Evolutionary conservation across 495 filamentous ascomycete species (phyloP).

Genomic region (Penicillium atrosanguineum): DNA sequence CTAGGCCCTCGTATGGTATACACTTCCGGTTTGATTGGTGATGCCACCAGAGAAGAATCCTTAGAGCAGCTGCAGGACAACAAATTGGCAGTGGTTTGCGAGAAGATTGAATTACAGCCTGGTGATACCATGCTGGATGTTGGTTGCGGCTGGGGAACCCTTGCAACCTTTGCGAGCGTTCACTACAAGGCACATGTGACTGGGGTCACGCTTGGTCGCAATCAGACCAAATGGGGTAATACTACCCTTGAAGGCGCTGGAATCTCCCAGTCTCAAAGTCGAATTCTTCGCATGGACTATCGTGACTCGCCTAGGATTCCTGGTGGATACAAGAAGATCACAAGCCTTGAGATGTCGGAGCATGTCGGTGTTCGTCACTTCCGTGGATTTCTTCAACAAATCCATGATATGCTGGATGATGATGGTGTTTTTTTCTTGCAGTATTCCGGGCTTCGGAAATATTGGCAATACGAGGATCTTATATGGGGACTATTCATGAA

Average conservation of each 20-base stretch:
- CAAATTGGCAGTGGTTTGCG: conserved; percentile 81
- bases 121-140: conserved; percentile 77
- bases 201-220: conserved; percentile 76
- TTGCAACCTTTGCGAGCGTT: conserved; percentile 73
- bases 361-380: conserved; percentile 81
- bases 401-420: conserved; percentile 82
- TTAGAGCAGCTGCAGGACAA: conserved; percentile 88
- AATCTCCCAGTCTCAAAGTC: conserved; percentile 55
- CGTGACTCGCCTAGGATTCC: conserved; percentile 69
- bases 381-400: conserved; percentile 61
- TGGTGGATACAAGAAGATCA: conserved; percentile 72
- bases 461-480: conserved; percentile 87
- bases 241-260: conserved; percentile 54
- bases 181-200: conserved; percentile 78
- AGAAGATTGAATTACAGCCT: conserved; percentile 73
- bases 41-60: conserved; percentile 70
- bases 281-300: conserved; percentile 65
- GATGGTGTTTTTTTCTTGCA: conserved; percentile 83
- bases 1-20: conserved; percentile 90
- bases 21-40: conserved; percentile 77
- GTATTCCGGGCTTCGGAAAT: conserved; percentile 75
- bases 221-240: conserved; percentile 76
- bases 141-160: conserved; percentile 85
- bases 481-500: conserved; percentile 91
- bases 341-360: conserved; percentile 87